Base-by-base conservation (phyloP, 345 rosid genomes). In the Cardamine occulta region DNA sequence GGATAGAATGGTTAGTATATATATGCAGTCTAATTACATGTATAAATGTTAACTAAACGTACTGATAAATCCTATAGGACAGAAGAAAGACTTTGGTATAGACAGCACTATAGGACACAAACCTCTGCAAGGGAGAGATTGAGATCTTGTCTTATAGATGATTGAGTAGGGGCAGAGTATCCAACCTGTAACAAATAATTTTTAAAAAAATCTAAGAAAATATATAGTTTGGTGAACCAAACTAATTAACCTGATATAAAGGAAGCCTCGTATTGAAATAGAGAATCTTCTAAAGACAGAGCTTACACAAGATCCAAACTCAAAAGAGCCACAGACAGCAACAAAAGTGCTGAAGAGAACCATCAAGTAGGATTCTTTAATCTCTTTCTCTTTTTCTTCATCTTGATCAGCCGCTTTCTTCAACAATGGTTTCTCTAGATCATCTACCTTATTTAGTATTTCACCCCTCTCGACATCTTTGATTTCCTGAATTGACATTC, bases 241-340 rank as follows among this genome's bases (percentile, higher is more conserved):
- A 70, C 1, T 21, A 15, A 28, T 28, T 32, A n/a, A 37, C n/a
- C n/a, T 1, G 2, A 19, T 35, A 59, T 14, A 26, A 58, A 49
- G 54, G 44, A 39, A 61, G 29, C 76, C 15, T 73, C 15, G 1
- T 35, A 42, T 7, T 47, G 51, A 5, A 0, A 9, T 2, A 39
- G 47, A 52, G 57, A 18, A 7, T 53, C 23, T 18, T n/a, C 6
- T 26, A 35, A 11, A 51, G 26, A 0, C 48, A 47, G 40, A 68
- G 87, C 98, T 89, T 85, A 93, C 98, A 79, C 98, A 93, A 40
- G 93, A 86, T 21, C 98, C 98, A 34, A 93, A 93, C 63, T 87
- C 93, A 65, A 93, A 91, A 53, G 98, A 91, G 63, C 96, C 97
- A 78, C 88, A 89, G 9, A 93, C 93, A 57, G 96, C 93, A 69